Conservation (phyloP, 2,329 filamentous ascomycete species). For the Calycina marina region DNA sequence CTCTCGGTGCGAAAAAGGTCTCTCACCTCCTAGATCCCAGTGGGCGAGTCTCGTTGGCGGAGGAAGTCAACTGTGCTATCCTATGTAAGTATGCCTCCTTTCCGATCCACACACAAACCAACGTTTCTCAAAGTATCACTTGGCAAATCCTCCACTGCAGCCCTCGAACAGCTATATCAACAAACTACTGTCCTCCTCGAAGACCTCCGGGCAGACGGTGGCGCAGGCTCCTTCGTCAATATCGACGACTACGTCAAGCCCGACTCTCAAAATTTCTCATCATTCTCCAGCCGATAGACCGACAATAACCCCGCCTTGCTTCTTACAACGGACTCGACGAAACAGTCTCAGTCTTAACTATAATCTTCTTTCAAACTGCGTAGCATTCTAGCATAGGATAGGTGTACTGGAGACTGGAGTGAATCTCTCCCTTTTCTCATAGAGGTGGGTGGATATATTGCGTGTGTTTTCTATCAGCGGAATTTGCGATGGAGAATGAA, state of each 20-base stretch:
- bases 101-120: conserved; percentile 9
- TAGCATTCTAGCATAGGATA: too few relatives aligned
- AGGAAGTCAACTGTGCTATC: conserved; percentile 89
- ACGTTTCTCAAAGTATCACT: conserved; percentile 51
- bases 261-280: too few relatives aligned
- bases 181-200: conserved; percentile 80
- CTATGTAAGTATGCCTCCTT: conserved; percentile 33
- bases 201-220: conserved; percentile 64
- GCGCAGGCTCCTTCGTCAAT: conserved; percentile 72
- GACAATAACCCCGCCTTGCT: too few relatives aligned
- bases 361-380: too few relatives aligned
- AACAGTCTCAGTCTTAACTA: too few relatives aligned
- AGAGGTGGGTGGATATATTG: too few relatives aligned
- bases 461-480: too few relatives aligned
- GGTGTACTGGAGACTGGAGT: too few relatives aligned
- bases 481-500: too few relatives aligned
- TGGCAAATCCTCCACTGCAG: conserved; percentile 76
- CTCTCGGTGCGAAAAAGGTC: conserved; percentile 57
- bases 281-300: too few relatives aligned
- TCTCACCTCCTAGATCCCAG: conserved; percentile 63
- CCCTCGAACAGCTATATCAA: conserved; percentile 71
- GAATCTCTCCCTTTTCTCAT: too few relatives aligned
- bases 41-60: conserved; percentile 66
- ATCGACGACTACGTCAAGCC: conserved; percentile 33
- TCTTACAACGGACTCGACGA: too few relatives aligned